Percentiles rank a stretch among this genome's conserved stretches.
These are phyloP conservation scores for Nasturtium officinale DNA, from an alignment of 345 rosid species.

Conservation along the genomic window DNA sequence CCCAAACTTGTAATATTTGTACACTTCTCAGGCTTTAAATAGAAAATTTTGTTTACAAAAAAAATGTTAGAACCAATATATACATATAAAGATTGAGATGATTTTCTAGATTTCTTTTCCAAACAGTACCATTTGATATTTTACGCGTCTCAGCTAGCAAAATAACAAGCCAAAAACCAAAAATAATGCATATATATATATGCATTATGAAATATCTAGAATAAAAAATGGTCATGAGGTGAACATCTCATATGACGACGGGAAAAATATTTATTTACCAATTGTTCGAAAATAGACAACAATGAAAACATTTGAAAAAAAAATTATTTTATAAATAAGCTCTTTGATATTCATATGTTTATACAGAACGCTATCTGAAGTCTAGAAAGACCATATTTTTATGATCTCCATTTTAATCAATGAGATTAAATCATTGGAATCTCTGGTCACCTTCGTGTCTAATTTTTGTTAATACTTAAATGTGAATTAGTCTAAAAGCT, in stretches of 20 bases:
- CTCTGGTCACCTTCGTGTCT: not conserved
- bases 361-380: not conserved
- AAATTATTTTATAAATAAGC: not conserved
- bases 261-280: not conserved
- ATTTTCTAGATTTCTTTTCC: not conserved
- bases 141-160: not conserved
- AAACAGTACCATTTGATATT: not conserved
- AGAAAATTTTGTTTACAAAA: too few species aligned
- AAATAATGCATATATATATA: too few species aligned
- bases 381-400: conserved; percentile 2
- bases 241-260: not conserved
- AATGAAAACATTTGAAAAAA: too few species aligned
- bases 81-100: conserved; percentile 1
- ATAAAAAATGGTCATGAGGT: not conserved
- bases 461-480: not conserved
- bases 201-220: not conserved
- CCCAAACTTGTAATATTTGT: too few species aligned
- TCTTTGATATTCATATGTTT: not conserved
- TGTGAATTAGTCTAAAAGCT: not conserved
- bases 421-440: not conserved
- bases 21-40: too few species aligned
- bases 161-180: not conserved
- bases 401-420: not conserved
- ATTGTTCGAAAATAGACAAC: not conserved
- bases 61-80: conserved; percentile 3